These are phyloP conservation scores for Chytriomyces sp. DNA, from an alignment of 192 early-diverging fungal species.

Conservation along the genomic window DNA sequence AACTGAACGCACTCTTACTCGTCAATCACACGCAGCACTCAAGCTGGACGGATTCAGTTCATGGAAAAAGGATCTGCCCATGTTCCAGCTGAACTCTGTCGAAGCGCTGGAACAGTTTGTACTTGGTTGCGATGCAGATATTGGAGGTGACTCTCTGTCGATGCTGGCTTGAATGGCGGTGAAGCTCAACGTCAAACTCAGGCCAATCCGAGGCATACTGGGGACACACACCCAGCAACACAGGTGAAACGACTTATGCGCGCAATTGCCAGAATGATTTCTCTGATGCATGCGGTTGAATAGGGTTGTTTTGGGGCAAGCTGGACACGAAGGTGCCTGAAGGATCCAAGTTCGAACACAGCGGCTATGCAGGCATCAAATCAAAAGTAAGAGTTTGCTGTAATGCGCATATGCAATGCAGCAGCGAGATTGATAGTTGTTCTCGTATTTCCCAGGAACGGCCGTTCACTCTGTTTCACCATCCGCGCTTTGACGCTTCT, in stretches of 20 bases:
- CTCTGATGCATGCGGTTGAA: not conserved
- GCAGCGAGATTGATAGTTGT: conserved; percentile 4
- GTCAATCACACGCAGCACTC: not conserved
- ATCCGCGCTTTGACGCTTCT: conserved; percentile 82
- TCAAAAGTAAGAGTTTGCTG: conserved; percentile 61
- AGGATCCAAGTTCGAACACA: conserved; percentile 71
- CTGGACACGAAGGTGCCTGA: conserved; percentile 80
- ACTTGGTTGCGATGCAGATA: conserved; percentile 88
- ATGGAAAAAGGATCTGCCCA: conserved; percentile 74
- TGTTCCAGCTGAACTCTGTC: conserved; percentile 68
- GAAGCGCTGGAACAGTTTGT: conserved; percentile 76
- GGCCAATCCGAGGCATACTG: conserved; percentile 77
- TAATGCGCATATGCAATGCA: not conserved
- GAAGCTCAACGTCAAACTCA: conserved; percentile 9
- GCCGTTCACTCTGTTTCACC: conserved; percentile 73
- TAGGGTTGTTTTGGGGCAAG: conserved; percentile 78
- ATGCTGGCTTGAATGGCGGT: not conserved
- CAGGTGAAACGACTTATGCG: conserved; percentile 48
- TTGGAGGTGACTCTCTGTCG: conserved; percentile 72
- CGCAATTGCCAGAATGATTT: conserved; percentile 22
- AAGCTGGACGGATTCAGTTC: conserved; percentile 22
- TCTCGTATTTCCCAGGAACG: conserved; percentile 50
- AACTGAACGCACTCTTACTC: not conserved
- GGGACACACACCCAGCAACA: conserved; percentile 68
- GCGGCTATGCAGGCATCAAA: conserved; percentile 91